phyloP scores from a whole-genome alignment of 2,329 filamentous ascomycete genomes.

The Neofusicoccum kwambonambiense region DNA sequence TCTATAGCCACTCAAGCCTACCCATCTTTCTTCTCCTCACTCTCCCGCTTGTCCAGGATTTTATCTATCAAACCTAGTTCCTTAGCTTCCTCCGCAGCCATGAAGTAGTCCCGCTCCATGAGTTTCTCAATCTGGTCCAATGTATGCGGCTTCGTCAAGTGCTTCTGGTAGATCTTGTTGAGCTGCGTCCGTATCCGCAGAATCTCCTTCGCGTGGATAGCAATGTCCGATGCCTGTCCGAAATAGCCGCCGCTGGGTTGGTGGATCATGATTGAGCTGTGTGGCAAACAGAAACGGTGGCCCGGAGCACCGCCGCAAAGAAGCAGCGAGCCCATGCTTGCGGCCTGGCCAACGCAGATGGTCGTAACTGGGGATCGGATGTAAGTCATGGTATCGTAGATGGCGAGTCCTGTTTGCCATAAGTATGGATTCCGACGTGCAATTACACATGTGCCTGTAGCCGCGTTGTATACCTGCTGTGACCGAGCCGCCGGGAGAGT shows the following conservation, averaged over 20 bases:
- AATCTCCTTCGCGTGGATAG: slow-evolving; percentile 97
- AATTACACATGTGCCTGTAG: neutral
- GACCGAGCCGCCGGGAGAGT: slow-evolving; percentile 90
- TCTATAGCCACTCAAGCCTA: neutral
- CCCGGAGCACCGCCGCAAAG: slow-evolving; percentile 82
- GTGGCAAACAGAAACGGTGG: slow-evolving; percentile 85
- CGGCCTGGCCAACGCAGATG: slow-evolving; percentile 91
- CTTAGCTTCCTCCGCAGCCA: slow-evolving; percentile 83
- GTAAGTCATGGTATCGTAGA: slow-evolving; percentile 99
- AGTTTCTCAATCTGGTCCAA: slow-evolving; percentile 84
- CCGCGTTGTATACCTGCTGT: slow-evolving; percentile 60
- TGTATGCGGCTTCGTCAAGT: slow-evolving; percentile 76
- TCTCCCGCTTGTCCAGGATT: slow-evolving; percentile 67
- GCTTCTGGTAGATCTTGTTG: slow-evolving; percentile 84
- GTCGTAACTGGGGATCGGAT: slow-evolving; percentile 91
- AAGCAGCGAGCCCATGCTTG: slow-evolving; percentile 89
- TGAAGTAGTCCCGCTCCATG: slow-evolving; percentile 96
- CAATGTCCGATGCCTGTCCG: slow-evolving; percentile 74
- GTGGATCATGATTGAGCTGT: slow-evolving; percentile 95
- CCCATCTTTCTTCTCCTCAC: slow-evolving; percentile 30
- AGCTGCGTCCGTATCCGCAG: slow-evolving; percentile 79
- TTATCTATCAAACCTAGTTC: slow-evolving; percentile 91
- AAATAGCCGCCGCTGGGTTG: slow-evolving; percentile 79
- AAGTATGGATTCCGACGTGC: slow-evolving; percentile 18
- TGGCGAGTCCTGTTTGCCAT: slow-evolving; percentile 58